Percentiles rank a stretch among this genome's conserved stretches.
phyloP scores from a whole-genome alignment of 176 grass and related monocot species.

The Guadua angustifolia region DNA sequence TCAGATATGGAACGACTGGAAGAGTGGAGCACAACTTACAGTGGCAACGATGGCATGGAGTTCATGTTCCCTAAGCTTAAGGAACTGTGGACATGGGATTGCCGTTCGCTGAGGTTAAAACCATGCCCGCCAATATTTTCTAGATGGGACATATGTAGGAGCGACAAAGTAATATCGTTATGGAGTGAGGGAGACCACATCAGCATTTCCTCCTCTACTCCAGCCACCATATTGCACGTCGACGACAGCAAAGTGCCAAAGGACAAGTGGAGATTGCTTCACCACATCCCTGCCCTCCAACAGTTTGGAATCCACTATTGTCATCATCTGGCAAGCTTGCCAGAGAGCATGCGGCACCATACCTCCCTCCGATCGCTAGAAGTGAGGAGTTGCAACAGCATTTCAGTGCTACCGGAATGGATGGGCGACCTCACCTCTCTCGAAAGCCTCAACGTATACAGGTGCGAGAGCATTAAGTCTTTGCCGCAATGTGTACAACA shows the following conservation, averaged over 20 bases:
- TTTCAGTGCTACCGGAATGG: not conserved
- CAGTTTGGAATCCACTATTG: fast-evolving
- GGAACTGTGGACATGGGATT: fast-evolving
- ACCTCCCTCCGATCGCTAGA: not conserved
- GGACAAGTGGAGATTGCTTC: not conserved
- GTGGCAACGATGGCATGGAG: not conserved
- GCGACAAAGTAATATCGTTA: not conserved
- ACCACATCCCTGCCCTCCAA: not conserved
- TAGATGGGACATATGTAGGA: fast-evolving
- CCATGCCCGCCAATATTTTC: not conserved
- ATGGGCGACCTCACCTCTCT: not conserved
- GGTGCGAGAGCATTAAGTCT: not conserved
- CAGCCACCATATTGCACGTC: too few species aligned
- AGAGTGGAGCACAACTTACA: not conserved
- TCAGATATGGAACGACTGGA: not conserved
- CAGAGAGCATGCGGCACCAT: not conserved
- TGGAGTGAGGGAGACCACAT: not conserved
- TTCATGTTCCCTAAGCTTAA: not conserved
- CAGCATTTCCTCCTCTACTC: too few species aligned
- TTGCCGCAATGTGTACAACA: not conserved
- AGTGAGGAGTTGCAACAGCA: fast-evolving
- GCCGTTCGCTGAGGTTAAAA: not conserved
- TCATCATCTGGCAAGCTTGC: not conserved
- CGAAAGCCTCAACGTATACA: not conserved
- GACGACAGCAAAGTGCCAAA: too few species aligned